Evolutionary conservation across 345 rosid genomes (phyloP), one percentile per base, ranked within the genome.

Genomic region (Psidium guajava): DNA sequence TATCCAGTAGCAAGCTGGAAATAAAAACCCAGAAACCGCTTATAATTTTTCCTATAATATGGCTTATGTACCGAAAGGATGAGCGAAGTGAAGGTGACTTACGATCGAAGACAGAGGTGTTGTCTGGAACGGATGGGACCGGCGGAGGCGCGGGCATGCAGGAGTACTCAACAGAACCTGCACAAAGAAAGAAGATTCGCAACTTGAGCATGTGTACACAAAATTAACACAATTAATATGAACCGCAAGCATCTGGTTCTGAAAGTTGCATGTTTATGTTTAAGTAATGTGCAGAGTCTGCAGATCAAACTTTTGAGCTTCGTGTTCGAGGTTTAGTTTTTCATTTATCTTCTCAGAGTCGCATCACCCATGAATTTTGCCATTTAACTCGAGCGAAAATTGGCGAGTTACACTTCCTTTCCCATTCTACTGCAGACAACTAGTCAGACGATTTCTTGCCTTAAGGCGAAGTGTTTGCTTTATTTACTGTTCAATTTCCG

Each of bases 71-170:
- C 6, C 20, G 4, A 20, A 83, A 36, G 74, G 51, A 56, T 36
- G 32, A 57, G n/a, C 6, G 75, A 57, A 53, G 12, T 36, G 53
- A 57, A 55, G 74, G 42, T 44, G 85, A 54, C 9, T 91, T 92
- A 94, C 95, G 94, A 80, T 94, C 93, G 27, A 85, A 94, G 87
- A 27, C 12, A 6, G 96, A 91, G 25, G 18, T 5, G 86, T 92
- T 91, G 8, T 64, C 8, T 8, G 96, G 96, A 85, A 77, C 87
- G 1, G 86, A 83, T 8, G 94, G 91, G 82, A 86, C 87, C 11
- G 92, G 92, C 21, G 91, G 87, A 44, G 95, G 93, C 25, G 94
- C 92, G 42, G 91, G 87, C 90, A 91, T 91, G 91, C 94, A 92
- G 8, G 84, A 80, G 59, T 85, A 83, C 81, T 92, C 81, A 57